Conservation (phyloP, 352 stramenopile species). For the Phytophthora boehmeriae region DNA sequence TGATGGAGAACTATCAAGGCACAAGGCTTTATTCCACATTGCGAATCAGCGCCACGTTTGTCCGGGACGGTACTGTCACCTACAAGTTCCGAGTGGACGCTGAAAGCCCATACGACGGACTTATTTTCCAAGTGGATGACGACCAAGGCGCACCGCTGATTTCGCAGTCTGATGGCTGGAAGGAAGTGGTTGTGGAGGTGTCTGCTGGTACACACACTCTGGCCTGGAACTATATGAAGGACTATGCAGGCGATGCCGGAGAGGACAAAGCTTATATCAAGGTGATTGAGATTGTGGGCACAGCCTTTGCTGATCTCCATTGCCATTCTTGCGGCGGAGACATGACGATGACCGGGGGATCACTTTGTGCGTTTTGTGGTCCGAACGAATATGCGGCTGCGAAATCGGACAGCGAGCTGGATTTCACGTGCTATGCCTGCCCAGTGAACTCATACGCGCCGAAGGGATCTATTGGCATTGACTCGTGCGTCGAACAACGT, state of each 20-base stretch:
- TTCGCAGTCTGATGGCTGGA: conserved; percentile 74
- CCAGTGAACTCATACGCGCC: conserved; percentile 63
- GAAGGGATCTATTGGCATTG: conserved; percentile 75
- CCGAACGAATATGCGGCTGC: conserved; percentile 76
- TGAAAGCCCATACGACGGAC: conserved; percentile 74
- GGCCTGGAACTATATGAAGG: conserved; percentile 84
- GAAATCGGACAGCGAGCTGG: conserved; percentile 73
- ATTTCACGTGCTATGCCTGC: conserved; percentile 79
- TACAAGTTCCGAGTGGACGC: conserved; percentile 83
- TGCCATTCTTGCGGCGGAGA: conserved; percentile 80
- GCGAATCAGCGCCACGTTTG: conserved; percentile 76
- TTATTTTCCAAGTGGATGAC: conserved; percentile 80
- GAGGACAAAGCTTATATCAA: conserved; percentile 76
- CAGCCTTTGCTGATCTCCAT: conserved; percentile 69
- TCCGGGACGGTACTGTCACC: conserved; percentile 71
- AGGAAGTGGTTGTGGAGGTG: conserved; percentile 64
- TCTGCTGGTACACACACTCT: conserved; percentile 67
- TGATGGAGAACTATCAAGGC: conserved; percentile 69
- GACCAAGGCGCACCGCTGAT: conserved; percentile 53
- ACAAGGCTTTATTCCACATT: conserved; percentile 76
- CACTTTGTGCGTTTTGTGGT: conserved; percentile 81
- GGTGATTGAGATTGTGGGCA: conserved; percentile 85
- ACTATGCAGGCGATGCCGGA: conserved; percentile 72
- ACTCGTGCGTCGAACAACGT: conserved; percentile 66
- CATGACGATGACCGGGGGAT: conserved; percentile 78